phyloP scores from a whole-genome alignment of 306 rosid genomes.

The Inga oerstediana region DNA sequence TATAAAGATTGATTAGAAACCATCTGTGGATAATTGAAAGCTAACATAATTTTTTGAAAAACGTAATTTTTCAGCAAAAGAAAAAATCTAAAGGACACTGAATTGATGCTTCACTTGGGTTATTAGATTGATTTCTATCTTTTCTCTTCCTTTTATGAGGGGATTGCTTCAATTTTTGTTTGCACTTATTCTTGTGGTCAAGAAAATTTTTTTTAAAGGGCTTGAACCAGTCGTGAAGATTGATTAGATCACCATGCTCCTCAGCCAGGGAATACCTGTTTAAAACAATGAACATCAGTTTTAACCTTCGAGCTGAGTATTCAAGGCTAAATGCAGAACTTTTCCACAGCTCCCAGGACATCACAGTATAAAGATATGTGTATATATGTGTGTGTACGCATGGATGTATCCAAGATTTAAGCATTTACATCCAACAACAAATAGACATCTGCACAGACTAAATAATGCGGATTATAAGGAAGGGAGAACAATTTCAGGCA shows the following conservation, averaged over 20 bases:
- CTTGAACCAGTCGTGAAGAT: slow-evolving; percentile 94
- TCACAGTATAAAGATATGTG: background rate
- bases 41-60: slow-evolving; percentile 3
- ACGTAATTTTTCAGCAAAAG: background rate
- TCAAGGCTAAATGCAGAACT: background rate
- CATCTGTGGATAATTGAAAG: background rate
- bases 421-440: background rate
- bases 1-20: background rate
- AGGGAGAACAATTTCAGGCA: background rate
- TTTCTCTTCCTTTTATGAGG: slow-evolving; percentile 68
- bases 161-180: slow-evolving; percentile 59
- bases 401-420: slow-evolving; percentile 8
- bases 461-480: background rate
- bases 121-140: slow-evolving; percentile 46
- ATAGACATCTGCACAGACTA: background rate
- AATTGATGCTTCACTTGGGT: slow-evolving; percentile 67
- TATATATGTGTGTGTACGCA: too few species aligned
- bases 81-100: slow-evolving; percentile 77
- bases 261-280: slow-evolving; percentile 80
- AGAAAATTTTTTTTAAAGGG: slow-evolving; percentile 66
- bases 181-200: slow-evolving; percentile 51
- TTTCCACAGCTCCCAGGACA: background rate
- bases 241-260: slow-evolving; percentile 97
- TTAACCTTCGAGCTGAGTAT: slow-evolving; percentile 9
- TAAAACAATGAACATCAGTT: slow-evolving; percentile 23